A percentile compares a stretch with the other conserved stretches of the same genome.
These are phyloP conservation scores for Catunica adiposa DNA, from an alignment of 2,329 filamentous ascomycete genomes.

Conservation along the genomic window DNA sequence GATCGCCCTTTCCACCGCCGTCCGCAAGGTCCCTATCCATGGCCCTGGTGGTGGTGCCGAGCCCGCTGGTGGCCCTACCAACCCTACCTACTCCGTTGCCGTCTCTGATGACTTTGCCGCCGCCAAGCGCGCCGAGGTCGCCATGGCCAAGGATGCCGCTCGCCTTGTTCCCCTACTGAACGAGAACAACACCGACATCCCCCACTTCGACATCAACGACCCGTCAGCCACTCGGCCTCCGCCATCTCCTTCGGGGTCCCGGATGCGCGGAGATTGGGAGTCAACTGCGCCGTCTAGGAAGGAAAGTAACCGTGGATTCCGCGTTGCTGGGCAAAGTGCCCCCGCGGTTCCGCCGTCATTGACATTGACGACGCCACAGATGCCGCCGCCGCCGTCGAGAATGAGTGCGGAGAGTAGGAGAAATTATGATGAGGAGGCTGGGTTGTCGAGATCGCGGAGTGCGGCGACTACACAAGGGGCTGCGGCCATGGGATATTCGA, in stretches of 20 bases:
- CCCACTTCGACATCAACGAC: conserved; percentile 3
- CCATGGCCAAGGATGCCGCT: conserved; percentile 43
- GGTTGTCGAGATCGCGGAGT: conserved; percentile 9
- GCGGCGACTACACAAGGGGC: conserved; percentile 2
- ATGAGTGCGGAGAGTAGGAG: conserved; percentile 20
- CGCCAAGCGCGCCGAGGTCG: conserved; percentile 38
- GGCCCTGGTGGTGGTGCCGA: conserved; percentile 58
- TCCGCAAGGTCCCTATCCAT: conserved; percentile 76
- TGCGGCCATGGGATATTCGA: conserved; percentile 1
- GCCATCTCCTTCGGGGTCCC: conserved; percentile 6
- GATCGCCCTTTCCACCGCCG: conserved; percentile 71
- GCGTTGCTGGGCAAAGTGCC: conserved; percentile 30
- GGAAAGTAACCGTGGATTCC: conserved; percentile 32
- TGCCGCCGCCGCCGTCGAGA: conserved; percentile 6
- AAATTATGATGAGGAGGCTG: conserved; percentile 29
- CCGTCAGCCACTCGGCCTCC: background rate
- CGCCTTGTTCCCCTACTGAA: conserved; percentile 42
- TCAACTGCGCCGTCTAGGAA: conserved; percentile 19
- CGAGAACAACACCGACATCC: conserved; percentile 14
- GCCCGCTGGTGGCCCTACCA: conserved; percentile 46
- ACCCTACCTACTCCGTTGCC: conserved; percentile 66
- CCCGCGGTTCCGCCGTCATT: conserved; percentile 20
- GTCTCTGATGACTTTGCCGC: conserved; percentile 54
- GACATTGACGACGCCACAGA: conserved; percentile 16
- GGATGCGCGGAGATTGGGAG: conserved; percentile 9